Evolutionary conservation across 2,329 filamentous ascomycete genomes (phyloP), one percentile per base, ranked within the genome.

Genomic region (Trichoderma sp.): DNA sequence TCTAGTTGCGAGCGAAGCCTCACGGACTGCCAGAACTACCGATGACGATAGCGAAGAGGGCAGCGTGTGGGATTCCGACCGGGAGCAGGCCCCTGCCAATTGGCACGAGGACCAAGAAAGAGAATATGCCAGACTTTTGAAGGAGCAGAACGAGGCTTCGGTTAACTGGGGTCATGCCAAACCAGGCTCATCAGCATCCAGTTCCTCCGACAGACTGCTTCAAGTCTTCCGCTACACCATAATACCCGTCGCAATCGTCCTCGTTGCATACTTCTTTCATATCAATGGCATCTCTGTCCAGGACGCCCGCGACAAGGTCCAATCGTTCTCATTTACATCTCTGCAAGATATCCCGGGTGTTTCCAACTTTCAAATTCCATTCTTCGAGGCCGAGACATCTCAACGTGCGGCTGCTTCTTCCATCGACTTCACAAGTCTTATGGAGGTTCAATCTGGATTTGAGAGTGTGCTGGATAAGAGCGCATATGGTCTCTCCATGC

Each of bases 361-460:
- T 2, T 89, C 90, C 2, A 84, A 89, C 38, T 81, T 95, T 6
- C 85, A 88, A 76, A 84, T 95, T 1, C 89, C 93, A 0, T 93
- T 94, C 79, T 95, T 93, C 78, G 83, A 85, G 6, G 76, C 77
- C 53, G 80, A 79, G 65, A 81, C 78, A 78, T 78, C 80, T 14
- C 75, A 79, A 6, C 83, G 74, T 14, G 78, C 78, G 3, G 80
- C 78, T 50, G 72, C 76, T 45, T 77, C 79, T 27, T 83, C 82
- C 5, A 85, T 92, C 62, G 92, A 95, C 79, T 96, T 96, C 78
- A 92, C 94, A 77, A 89, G 92, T 65, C 87, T 97, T 27, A 93
- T 97, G 87, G 88, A 88, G 21, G 90, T 93, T 1, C 94, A 97
- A 82, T 87, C 89, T n/a, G 89, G 91, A 33, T 95, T 97, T 74